Evolutionary conservation across 2,329 filamentous ascomycete genomes (phyloP), one percentile per base, ranked within the genome.

Genomic region (Ascomycota sp.): DNA sequence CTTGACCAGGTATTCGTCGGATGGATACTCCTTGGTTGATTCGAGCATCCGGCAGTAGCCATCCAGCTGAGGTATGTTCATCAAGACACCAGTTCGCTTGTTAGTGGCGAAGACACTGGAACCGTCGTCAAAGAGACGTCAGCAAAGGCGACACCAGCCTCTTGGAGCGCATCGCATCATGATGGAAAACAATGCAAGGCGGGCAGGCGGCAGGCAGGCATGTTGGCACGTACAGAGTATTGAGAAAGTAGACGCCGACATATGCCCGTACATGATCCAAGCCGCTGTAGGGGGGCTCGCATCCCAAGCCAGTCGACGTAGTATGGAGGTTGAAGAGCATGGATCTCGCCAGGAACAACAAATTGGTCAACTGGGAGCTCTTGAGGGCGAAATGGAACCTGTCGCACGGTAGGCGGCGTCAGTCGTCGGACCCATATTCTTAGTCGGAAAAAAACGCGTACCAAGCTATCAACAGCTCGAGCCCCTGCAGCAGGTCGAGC

Each of bases 361-460:
- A 33, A 30, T 63, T 64, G 1, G 54, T 61, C 23, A 63, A 44
- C 40, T 64, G 59, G 28, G 59, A 56, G 36, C 56, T 61, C 39
- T 57, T 61, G 28, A 64, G 43, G 23, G 52, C 57, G 39, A 58
- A 58, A 34, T 63, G 56, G 32, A 53, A 60, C 56, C 57, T 59
- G 15, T 10, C 15, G 8, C 8, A 25, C 13, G 13, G 12, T 27
- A 8, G 7, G 24, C 8, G 10, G 13, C 4, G 22, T 32, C 7
- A 32, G 30, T 8, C 12, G 7, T 8, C 7, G 8, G 7, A 10
- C n/a, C 22, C 11, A 8, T 15, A 11, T 19, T 11, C 8, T 13
- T 20, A 6, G 15, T 24, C 6, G 12, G 4, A 10, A 9, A 21
- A 19, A 9, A n/a, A 19, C n/a, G 43, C 50, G 31, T 37, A 62